Base-by-base conservation (phyloP, 352 stramenopile genomes). In the Thalassiosira sp. region DNA sequence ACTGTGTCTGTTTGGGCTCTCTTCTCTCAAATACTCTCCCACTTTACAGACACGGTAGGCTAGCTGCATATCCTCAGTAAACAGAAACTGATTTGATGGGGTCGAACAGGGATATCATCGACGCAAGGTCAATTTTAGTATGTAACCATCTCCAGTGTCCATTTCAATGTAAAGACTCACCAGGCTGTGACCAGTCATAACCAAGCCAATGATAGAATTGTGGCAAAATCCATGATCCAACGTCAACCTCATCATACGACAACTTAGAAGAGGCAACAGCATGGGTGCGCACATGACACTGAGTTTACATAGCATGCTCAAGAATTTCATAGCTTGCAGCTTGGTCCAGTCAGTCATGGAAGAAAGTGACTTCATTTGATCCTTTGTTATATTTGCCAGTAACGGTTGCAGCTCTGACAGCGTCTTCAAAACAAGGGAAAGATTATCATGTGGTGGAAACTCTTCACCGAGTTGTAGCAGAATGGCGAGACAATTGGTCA, bases 251-350 rank as follows among this genome's bases (percentile, higher is more conserved):
- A 78, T 42, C 68, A 78, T 78, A 7, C 60, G 24, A 43, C 57
- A 64, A 35, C 22, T 42, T 15, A 72, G 33, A 33, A 78, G 3
- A 18, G 68, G 58, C 33, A 78, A 8, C 20, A 78, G 22, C 13
- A 72, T 16, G 20, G 58, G 58, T 22, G 57, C 66, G 68, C 20
- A 60, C 24, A 59, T 49, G 40, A 60, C 27, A 18, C 25, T 24
- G 33, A 54, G 72, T 0, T 13, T 13, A 48, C 13, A 51, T 10
- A 57, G 15, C 45, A 65, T 64, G 40, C 40, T 72, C 51, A 78
- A 25, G 37, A 78, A 65, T 49, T 78, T 78, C 68, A 78, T 78
- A 0, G 68, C 40, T 54, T 72, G 16, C 48, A 60, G 13, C 33
- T 60, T 60, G 51, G 7, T 25, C 3, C 8, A n/a, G 13, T 60